Evolutionary conservation across 495 filamentous ascomycete genomes (phyloP), one percentile per base, ranked within the genome.

Genomic region (Xylaria grammica): DNA sequence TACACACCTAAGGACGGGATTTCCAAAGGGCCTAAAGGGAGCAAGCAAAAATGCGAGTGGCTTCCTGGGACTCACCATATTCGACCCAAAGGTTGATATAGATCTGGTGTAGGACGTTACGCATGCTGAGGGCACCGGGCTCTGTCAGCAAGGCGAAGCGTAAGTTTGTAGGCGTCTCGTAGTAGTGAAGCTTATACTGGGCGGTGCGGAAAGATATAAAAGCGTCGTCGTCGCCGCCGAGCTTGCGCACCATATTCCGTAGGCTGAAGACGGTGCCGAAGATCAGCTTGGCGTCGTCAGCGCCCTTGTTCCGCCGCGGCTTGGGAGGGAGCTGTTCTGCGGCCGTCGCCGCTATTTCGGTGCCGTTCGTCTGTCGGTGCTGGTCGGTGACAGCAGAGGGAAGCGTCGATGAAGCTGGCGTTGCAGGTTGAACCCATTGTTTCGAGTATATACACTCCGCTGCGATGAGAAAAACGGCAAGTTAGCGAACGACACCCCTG

Each of bases 101-200:
- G 57, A 99, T 97, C 84, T 99, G 95, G 75, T 99, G 93, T 72
- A 99, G 82, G 9, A 94, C 94, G 63, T 93, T 90, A 34, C 93
- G 89, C 85, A 98, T 92, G 77, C 91, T 97, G 62, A 89, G 88
- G 62, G 90, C 91, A 74, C 90, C 91, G 45, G 89, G 87, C 78
- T 98, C 95, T 40, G 94, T 98, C 68, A 98, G 80, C 91, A 99
- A 93, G 68, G 98, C 93, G 65, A 98, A 94, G 71, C 97, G 96
- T 72, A 95, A 88, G 72, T 89, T 94, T 57, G 93, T 97, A 0
- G 92, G 91, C 15, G 95, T 97, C 82, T 99, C 95, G 84, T 97
- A 98, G 81, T 96, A 99, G 81, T 99, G 95, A 59, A 98, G 87
- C 79, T 97, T 97, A 81, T 99, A 99, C 74, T 97, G 91, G 67